Base-by-base conservation (phyloP, 2,329 filamentous ascomycete species). In the Drechslerella coelobrocha region DNA sequence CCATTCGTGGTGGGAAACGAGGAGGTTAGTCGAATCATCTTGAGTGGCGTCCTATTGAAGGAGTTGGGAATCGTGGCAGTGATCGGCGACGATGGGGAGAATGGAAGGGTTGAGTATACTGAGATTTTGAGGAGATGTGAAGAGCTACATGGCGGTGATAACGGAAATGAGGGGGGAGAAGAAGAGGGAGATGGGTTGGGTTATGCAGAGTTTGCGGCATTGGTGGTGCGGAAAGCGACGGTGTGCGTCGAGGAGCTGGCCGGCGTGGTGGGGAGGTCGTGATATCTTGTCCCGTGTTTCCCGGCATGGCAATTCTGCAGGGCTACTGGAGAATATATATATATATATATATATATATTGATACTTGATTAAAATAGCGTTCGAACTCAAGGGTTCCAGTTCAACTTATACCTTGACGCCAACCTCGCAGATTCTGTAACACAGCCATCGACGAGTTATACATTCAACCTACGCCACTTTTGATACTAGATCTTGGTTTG, bases 1-100 rank as follows among this genome's bases (percentile, higher is more conserved):
- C 66, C 66, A 5, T 71, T 71, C 31, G 24, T 71, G 2, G 48
- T 53, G 3, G 48, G 27, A 5, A 71, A 71, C 23, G 59, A 63
- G 8, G 59, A 62, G n/a, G 63, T 71, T 37, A 39, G 59, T 50
- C 52, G 66, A 17, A 71, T 71, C 29, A 71, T 71, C 14, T 17
- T 71, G 23, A 54, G n/a, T 10, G 66, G 66, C 0, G 41, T 63
- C 4, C 53, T 71, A 34, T 41, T 71, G 39, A 71, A 63, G 17
- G 59, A 71, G 47, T 26, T 63, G 12, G 66, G 66, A 1, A 55
- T 71, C 6, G 50, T 52, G 27, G 48, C 52, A 0, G 37, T 55
- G 2, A 17, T 60, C 17, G 59, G 66, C 1, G 66, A 63, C 3
- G 59, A 57, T 4, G 50, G 51, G 31, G 57, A 62, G 14, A 9